Percentiles rank a stretch among this genome's conserved stretches.
These are phyloP conservation scores for Dryas alaskensis DNA, from an alignment of 306 rosid species.

Conservation along the genomic window DNA sequence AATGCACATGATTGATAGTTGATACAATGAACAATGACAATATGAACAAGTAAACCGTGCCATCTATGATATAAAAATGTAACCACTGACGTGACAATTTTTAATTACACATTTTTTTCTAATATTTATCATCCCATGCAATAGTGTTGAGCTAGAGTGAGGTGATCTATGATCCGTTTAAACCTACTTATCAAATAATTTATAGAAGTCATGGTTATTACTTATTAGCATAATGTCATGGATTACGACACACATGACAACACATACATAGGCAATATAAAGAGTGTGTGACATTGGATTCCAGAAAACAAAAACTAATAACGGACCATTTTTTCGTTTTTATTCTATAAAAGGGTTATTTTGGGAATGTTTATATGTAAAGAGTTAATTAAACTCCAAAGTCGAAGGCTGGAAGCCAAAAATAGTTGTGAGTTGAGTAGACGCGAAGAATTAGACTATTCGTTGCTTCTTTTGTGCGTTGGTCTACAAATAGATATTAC, in stretches of 20 bases:
- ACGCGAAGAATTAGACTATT: neutral
- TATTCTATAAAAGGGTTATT: too few relatives aligned
- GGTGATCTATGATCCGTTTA: neutral
- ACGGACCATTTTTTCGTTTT: too few relatives aligned
- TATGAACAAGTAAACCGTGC: neutral
- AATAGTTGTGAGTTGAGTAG: neutral
- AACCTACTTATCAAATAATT: neutral
- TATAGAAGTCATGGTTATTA: neutral
- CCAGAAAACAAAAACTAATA: neutral
- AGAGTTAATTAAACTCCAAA: too few relatives aligned
- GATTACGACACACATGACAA: neutral
- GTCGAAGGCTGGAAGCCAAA: neutral
- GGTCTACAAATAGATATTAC: neutral
- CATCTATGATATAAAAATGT: neutral
- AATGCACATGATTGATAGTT: neutral
- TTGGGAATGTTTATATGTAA: too few relatives aligned
- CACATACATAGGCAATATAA: neutral
- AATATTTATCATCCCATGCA: neutral
- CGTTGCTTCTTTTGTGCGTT: slow-evolving; percentile 5
- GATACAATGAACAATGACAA: neutral
- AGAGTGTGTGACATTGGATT: neutral
- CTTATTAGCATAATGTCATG: neutral
- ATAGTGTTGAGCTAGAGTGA: neutral
- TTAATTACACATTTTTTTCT: neutral
- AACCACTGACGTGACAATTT: neutral